Conservation (phyloP, 768 basidiomycete species). For the Pisolithus tinctorius region DNA sequence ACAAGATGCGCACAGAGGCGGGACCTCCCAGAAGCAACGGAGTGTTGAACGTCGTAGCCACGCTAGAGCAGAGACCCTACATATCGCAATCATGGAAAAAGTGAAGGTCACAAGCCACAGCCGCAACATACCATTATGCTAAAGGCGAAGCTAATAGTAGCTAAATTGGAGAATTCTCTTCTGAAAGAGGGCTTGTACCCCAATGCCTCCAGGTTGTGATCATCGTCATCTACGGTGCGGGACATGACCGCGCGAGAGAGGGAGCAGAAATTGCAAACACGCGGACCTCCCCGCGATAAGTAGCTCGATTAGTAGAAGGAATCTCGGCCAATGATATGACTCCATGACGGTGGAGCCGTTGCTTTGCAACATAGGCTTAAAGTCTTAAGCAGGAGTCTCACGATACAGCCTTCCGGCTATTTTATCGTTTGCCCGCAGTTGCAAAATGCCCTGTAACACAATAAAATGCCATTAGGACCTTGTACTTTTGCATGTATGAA, state of each 20-base stretch:
- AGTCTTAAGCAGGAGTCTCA: no score
- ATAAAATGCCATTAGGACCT: no score
- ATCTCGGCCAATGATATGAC: no score
- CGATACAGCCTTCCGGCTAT: no score
- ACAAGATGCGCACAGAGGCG: conserved; percentile 41
- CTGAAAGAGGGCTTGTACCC: conserved; percentile 78
- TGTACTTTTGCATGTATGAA: no score
- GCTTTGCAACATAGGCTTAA: no score
- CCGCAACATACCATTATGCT: conserved; percentile 55
- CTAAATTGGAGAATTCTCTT: conserved; percentile 78
- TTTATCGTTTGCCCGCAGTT: no score
- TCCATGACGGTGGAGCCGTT: no score
- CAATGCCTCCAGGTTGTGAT: conserved; percentile 55
- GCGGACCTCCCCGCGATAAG: not conserved
- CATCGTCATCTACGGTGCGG: conserved; percentile 42
- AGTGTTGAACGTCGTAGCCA: conserved; percentile 75
- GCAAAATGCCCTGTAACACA: no score
- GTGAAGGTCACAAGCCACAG: not conserved
- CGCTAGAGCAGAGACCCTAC: conserved; percentile 66
- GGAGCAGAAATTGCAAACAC: not conserved
- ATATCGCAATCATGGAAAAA: not conserved
- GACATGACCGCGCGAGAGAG: conserved; percentile 2
- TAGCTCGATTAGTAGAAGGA: no score
- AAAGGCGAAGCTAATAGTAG: conserved; percentile 72
- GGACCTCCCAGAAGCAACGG: conserved; percentile 66